These are phyloP conservation scores for Adenanthera pavonina DNA, from an alignment of 306 rosid genomes.

Conservation along the genomic window DNA sequence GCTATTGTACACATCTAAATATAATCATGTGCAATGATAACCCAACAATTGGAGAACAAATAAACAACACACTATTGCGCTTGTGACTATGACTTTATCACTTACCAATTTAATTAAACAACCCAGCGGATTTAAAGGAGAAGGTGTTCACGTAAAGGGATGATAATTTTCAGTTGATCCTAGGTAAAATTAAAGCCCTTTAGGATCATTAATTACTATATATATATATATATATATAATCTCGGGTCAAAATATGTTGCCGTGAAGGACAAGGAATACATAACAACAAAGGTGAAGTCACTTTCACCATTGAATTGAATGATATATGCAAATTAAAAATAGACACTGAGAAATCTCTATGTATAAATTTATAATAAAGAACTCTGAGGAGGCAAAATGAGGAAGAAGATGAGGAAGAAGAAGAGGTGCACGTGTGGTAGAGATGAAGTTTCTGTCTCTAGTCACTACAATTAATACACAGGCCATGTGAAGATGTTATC, in stretches of 20 bases:
- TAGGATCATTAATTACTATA: background rate
- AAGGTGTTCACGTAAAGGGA: background rate
- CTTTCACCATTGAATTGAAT: constrained; percentile 27
- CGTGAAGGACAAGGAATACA: background rate
- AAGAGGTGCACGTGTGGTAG: constrained; percentile 49
- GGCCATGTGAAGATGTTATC: constrained; percentile 50
- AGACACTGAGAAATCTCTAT: background rate
- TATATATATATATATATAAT: background rate
- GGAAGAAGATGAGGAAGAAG: background rate
- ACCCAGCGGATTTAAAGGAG: background rate
- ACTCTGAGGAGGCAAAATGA: background rate
- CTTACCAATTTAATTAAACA: background rate
- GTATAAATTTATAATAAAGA: background rate
- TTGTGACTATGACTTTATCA: background rate
- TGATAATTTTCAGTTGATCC: background rate
- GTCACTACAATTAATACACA: constrained; percentile 36
- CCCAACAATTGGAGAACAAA: background rate
- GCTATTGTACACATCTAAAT: background rate
- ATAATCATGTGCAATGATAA: background rate
- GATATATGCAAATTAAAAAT: background rate
- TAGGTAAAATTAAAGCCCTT: background rate
- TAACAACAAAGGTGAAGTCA: background rate
- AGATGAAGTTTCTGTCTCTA: constrained; percentile 41
- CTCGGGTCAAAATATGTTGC: constrained; percentile 13
- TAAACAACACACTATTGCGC: background rate